These are phyloP conservation scores for Plasmodium fragile DNA, from an alignment of 169 alveolate species.

Conservation along the genomic window DNA sequence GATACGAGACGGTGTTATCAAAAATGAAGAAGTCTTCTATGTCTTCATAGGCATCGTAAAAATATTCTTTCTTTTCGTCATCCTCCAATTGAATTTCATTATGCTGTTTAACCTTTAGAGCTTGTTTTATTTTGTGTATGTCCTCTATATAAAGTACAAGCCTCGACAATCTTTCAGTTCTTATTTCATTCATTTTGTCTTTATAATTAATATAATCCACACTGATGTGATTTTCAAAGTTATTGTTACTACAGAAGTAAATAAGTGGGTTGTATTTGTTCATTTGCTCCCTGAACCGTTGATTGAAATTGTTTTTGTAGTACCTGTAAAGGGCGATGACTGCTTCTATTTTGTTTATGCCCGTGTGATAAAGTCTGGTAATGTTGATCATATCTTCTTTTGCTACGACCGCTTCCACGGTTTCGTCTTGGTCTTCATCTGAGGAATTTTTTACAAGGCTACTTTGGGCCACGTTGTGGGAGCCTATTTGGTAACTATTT, in stretches of 20 bases:
- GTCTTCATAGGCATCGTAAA: slow-evolving; percentile 76
- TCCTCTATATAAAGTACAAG: slow-evolving; percentile 73
- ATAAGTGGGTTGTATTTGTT: slow-evolving; percentile 37
- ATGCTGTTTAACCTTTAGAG: slow-evolving; percentile 57
- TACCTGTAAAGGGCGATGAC: slow-evolving; percentile 50
- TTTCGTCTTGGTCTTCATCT: slow-evolving; percentile 18
- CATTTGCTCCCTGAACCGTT: slow-evolving; percentile 60
- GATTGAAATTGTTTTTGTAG: slow-evolving; percentile 43
- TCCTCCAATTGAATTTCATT: slow-evolving; percentile 16
- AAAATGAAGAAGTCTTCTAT: slow-evolving; percentile 71
- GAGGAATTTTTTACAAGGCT: background rate
- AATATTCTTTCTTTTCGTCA: slow-evolving; percentile 50
- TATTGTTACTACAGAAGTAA: slow-evolving; percentile 34
- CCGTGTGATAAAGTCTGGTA: slow-evolving; percentile 58
- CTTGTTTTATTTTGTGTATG: slow-evolving; percentile 55
- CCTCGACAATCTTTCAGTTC: slow-evolving; percentile 52
- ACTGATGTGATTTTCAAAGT: slow-evolving; percentile 37
- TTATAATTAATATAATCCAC: slow-evolving; percentile 39
- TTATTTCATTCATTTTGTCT: slow-evolving; percentile 53
- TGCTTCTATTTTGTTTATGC: slow-evolving; percentile 71
- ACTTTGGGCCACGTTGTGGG: background rate
- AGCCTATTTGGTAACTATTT: background rate
- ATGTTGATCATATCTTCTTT: slow-evolving; percentile 53
- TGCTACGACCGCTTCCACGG: slow-evolving; percentile 42
- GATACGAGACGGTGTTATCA: slow-evolving; percentile 35